Percentiles rank a stretch among this genome's conserved stretches.
Conservation (phyloP, 2,329 filamentous ascomycete genomes). For the Colletotrichum plurivorum region DNA sequence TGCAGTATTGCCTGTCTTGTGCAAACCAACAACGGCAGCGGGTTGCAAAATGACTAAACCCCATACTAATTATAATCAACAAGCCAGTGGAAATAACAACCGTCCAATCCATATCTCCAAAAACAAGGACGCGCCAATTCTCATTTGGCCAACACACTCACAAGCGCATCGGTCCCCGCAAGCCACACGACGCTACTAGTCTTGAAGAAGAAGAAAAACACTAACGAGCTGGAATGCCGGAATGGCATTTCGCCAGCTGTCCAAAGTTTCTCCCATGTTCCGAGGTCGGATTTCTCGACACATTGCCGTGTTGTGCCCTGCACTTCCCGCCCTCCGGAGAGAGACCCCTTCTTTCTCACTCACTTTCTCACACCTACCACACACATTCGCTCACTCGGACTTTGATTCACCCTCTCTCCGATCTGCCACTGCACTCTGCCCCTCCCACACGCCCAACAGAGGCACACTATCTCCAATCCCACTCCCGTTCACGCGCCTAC, state of each 20-base stretch:
- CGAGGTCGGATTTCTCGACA: conserved; percentile 10
- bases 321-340: not conserved
- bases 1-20: not conserved
- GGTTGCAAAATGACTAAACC: not conserved
- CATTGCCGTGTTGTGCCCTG: conserved; percentile 5
- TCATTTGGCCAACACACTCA: not conserved
- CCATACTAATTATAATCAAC: not conserved
- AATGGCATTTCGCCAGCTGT: conserved; percentile 30
- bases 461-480: too few relatives aligned
- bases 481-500: too few relatives aligned
- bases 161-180: not conserved
- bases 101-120: too few relatives aligned
- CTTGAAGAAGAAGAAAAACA: conserved; percentile 2
- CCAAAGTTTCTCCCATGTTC: conserved; percentile 11
- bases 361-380: not conserved
- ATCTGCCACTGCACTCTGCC: not conserved
- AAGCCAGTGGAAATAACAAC: too few relatives aligned
- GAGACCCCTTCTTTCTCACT: not conserved
- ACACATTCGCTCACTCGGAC: not conserved
- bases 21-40: not conserved
- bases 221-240: conserved; percentile 13
- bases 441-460: conserved; percentile 4
- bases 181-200: conserved; percentile 15
- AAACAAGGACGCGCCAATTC: too few relatives aligned
- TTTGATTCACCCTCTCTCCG: not conserved